Evolutionary conservation across 2,329 filamentous ascomycete genomes (phyloP), one percentile per base, ranked within the genome.

Genomic region (Cladosporium halotolerans): DNA sequence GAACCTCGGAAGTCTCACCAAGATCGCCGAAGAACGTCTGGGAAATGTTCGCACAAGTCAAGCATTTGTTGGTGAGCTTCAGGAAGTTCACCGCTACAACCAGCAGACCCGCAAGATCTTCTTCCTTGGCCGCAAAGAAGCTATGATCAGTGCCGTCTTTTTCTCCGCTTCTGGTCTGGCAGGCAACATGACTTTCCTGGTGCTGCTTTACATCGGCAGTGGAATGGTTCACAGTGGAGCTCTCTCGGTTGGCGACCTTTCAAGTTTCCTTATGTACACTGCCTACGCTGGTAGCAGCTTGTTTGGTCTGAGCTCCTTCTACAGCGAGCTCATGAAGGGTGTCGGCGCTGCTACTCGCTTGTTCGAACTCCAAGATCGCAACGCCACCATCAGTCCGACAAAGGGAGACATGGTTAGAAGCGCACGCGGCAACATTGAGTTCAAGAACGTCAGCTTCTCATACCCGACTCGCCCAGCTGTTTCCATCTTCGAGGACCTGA

Each of bases 321-420:
- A 96, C 72, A 96, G 91, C 0, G 93, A 99, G 68, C 79, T 99
- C 57, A 99, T 99, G 93, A 99, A 99, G 71, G 95, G 95, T 40
- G 92, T 96, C 3, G 93, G 95, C 64, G 93, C 93, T 40, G 93
- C 93, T n/a, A 95, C 87, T 65, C 86, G 93, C 56, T 78, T 99
- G 1, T 99, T 99, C 65, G 93, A 99, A 67, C 80, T 99, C 5
- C 91, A 97, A 68, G 93, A 99, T 69, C 85, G 93, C 58, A 77
- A 88, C 55, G 88, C 91, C 0, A 86, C 84, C 2, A 95, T 97
- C 57, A 85, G 85, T n/a, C 83, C 91, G 16, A 99, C 95, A 0
- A 83, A 86, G 49, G 93, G 93, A 58, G 68, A 78, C 31, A 85
- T 83, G 55, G 90, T 99, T 31, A 79, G 76, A 52, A 95, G 89